These are phyloP conservation scores for Apiospora saccharicola DNA, from an alignment of 2,329 filamentous ascomycete species.

Conservation along the genomic window DNA sequence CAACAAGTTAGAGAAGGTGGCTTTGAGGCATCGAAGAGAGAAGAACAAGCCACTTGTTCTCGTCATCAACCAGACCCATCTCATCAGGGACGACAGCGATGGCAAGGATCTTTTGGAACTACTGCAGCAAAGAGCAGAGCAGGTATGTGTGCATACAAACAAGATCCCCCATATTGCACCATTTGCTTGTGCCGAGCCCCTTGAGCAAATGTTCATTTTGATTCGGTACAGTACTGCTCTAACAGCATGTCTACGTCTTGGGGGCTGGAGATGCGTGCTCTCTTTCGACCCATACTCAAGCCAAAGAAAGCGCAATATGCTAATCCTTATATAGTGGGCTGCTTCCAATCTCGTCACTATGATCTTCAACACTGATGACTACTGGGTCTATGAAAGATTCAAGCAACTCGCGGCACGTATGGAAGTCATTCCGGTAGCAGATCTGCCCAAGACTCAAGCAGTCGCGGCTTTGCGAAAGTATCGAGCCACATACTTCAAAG, in stretches of 20 bases:
- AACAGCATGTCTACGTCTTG: neutral
- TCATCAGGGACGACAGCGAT: slow-evolving; percentile 89
- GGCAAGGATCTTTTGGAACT: slow-evolving; percentile 94
- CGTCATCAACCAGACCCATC: slow-evolving; percentile 92
- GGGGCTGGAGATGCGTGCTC: neutral
- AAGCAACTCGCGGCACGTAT: slow-evolving; percentile 93
- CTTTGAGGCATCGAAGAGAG: slow-evolving; percentile 70
- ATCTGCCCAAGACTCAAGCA: slow-evolving; percentile 81
- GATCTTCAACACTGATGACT: slow-evolving; percentile 96
- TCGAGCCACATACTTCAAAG: slow-evolving; percentile 77
- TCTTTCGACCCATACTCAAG: neutral
- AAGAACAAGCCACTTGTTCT: slow-evolving; percentile 79
- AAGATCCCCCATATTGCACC: neutral
- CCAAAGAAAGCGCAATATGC: neutral
- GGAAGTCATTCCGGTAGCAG: slow-evolving; percentile 87
- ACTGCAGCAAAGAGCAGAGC: slow-evolving; percentile 92
- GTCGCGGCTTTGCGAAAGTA: slow-evolving; percentile 80
- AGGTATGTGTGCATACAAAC: slow-evolving; percentile 8
- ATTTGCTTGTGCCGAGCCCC: neutral
- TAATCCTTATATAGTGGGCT: slow-evolving; percentile 72
- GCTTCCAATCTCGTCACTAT: slow-evolving; percentile 88
- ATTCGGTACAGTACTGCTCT: neutral
- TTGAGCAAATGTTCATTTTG: neutral
- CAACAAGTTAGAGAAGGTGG: slow-evolving; percentile 98
- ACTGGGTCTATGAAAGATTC: slow-evolving; percentile 96